phyloP scores from a whole-genome alignment of 1,139 yeast genomes.

The Trichomonascaceae sp. region DNA sequence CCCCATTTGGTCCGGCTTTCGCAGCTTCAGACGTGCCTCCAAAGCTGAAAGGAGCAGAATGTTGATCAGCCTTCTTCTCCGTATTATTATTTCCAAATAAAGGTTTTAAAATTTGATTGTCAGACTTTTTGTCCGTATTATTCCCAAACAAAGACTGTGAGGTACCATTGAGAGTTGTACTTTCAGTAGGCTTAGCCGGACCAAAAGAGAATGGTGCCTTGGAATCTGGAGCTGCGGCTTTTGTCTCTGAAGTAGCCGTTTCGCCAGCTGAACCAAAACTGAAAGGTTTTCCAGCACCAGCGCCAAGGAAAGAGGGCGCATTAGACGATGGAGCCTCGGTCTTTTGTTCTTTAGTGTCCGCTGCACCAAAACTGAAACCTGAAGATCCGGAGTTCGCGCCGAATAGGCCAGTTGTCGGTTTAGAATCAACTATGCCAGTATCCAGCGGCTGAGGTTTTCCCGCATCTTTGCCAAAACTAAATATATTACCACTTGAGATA shows the following conservation, averaged over 20 bases:
- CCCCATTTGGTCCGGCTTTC: neutral
- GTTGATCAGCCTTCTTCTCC: neutral
- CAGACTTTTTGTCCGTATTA: neutral
- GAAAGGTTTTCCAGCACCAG: neutral
- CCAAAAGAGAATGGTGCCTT: slow-evolving; percentile 8
- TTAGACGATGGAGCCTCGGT: neutral
- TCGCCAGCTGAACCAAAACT: slow-evolving; percentile 7
- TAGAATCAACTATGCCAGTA: neutral
- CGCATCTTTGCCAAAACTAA: slow-evolving; percentile 3
- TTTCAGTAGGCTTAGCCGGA: slow-evolving; percentile 7
- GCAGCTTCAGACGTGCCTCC: neutral
- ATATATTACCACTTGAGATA: neutral
- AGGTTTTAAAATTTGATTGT: neutral
- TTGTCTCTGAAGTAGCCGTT: neutral
- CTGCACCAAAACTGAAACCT: slow-evolving; percentile 1
- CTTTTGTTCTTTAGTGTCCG: neutral
- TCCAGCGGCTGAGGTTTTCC: neutral
- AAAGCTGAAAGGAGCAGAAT: neutral
- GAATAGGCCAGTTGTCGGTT: neutral
- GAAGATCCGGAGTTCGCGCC: neutral
- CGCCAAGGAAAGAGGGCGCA: slow-evolving; percentile 7
- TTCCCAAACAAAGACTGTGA: slow-evolving; percentile 5
- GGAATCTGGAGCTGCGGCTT: slow-evolving; percentile 3
- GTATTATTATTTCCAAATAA: neutral
- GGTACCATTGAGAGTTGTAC: neutral